phyloP scores from a whole-genome alignment of 2,329 filamentous ascomycete genomes.

The Pseudonectria foliicola region DNA sequence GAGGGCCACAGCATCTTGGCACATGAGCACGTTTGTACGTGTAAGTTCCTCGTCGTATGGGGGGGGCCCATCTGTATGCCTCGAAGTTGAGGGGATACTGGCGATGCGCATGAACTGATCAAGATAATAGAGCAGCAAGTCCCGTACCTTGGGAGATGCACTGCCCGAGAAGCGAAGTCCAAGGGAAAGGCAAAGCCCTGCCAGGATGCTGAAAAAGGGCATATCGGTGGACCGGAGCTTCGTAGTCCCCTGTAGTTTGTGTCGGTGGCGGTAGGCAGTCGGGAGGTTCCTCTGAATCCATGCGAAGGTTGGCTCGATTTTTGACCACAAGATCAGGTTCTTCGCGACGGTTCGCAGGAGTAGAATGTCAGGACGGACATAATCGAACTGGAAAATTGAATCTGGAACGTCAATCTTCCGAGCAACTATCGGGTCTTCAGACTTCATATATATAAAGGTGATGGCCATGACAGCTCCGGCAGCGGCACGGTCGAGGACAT shows the following conservation, averaged over 20 bases:
- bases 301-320: slow-evolving; percentile 61
- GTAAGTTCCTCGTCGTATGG: slow-evolving; percentile 81
- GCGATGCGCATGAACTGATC: slow-evolving; percentile 80
- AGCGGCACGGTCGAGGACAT: slow-evolving; percentile 86
- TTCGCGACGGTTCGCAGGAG: slow-evolving; percentile 82
- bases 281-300: slow-evolving; percentile 78
- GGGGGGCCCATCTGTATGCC: slow-evolving; percentile 23
- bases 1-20: slow-evolving; percentile 79
- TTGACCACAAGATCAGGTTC: slow-evolving; percentile 88
- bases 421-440: slow-evolving; percentile 78
- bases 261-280: slow-evolving; percentile 54
- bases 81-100: slow-evolving; percentile 39
- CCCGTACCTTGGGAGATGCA: slow-evolving; percentile 61
- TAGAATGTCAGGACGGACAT: slow-evolving; percentile 87
- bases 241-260: slow-evolving; percentile 51
- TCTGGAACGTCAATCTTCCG: slow-evolving; percentile 90
- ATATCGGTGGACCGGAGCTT: slow-evolving; percentile 74
- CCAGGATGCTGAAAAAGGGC: slow-evolving; percentile 86
- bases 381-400: slow-evolving; percentile 86
- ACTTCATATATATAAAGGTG: slow-evolving; percentile 94
- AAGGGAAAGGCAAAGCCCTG: slow-evolving; percentile 78
- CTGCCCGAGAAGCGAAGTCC: slow-evolving; percentile 70
- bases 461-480: slow-evolving; percentile 89
- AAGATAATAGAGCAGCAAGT: slow-evolving; percentile 76
- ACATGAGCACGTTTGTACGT: slow-evolving; percentile 77